phyloP scores from a whole-genome alignment of 805 yeast species.

The Starmerella stigmatis region DNA sequence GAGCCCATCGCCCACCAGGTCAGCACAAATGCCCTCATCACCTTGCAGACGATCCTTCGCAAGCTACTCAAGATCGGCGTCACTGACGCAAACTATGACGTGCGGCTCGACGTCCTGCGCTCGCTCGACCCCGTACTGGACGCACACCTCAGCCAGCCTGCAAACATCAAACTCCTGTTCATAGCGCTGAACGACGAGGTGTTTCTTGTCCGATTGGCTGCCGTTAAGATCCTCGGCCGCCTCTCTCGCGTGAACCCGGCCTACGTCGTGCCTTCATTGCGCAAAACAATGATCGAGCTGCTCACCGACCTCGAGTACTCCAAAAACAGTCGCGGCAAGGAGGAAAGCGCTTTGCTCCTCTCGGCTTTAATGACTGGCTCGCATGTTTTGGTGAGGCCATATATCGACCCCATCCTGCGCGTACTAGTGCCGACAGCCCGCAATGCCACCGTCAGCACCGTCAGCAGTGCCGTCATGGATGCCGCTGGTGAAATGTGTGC shows the following conservation, averaged over 20 bases:
- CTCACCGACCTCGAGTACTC: constrained; percentile 79
- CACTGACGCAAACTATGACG: constrained; percentile 80
- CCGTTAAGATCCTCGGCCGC: constrained; percentile 72
- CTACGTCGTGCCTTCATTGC: constrained; percentile 81
- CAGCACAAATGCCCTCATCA: constrained; percentile 65
- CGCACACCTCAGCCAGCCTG: constrained; percentile 89
- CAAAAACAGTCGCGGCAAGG: constrained; percentile 62
- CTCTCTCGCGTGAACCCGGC: constrained; percentile 85
- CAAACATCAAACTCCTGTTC: constrained; percentile 70
- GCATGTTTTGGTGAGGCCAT: constrained; percentile 75
- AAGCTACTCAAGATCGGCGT: constrained; percentile 72
- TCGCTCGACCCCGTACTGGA: constrained; percentile 70
- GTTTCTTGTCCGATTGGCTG: constrained; percentile 68
- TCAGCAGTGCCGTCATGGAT: constrained; percentile 71
- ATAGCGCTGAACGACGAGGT: constrained; percentile 87
- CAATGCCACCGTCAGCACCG: constrained; percentile 57
- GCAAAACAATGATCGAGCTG: constrained; percentile 76
- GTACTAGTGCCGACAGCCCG: constrained; percentile 67
- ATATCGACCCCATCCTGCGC: constrained; percentile 81
- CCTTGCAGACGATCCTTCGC: constrained; percentile 76
- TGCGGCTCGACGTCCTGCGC: constrained; percentile 65
- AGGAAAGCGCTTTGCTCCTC: constrained; percentile 71
- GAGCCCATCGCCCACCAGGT: constrained; percentile 81
- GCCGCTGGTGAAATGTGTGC: constrained; percentile 84
- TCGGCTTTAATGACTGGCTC: constrained; percentile 68